Percentiles rank a stretch among this genome's conserved stretches.
These are phyloP conservation scores for Cordyceps fumosorosea DNA, from an alignment of 2,329 filamentous ascomycete species.

Conservation along the genomic window DNA sequence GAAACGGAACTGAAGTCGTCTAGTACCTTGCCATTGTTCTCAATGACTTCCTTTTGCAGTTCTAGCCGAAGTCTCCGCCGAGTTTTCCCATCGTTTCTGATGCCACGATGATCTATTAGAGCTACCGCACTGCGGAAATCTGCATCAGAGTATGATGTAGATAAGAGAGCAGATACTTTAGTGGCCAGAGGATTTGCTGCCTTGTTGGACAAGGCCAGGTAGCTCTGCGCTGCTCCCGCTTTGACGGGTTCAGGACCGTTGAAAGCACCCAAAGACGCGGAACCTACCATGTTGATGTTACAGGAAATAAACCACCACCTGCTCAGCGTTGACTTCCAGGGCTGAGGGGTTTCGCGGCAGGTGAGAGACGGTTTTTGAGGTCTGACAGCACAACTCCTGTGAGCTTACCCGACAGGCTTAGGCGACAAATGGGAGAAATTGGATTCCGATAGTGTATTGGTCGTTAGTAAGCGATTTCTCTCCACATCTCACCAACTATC, in stretches of 20 bases:
- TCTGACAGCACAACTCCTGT: background rate
- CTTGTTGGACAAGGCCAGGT: slow-evolving; percentile 23
- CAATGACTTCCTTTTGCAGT: slow-evolving; percentile 85
- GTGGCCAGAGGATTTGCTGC: slow-evolving; percentile 63
- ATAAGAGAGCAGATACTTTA: slow-evolving; percentile 78
- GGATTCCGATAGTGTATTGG: too few species aligned
- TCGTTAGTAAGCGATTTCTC: too few species aligned
- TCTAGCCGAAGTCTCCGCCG: slow-evolving; percentile 74
- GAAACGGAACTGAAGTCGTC: slow-evolving; percentile 83
- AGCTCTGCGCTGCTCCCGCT: background rate
- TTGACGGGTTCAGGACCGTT: background rate
- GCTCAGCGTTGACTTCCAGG: background rate
- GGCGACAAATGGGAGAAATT: too few species aligned
- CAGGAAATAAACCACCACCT: background rate
- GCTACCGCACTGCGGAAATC: slow-evolving; percentile 82
- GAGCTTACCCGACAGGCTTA: too few species aligned
- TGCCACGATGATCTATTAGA: slow-evolving; percentile 64
- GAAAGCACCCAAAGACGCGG: background rate
- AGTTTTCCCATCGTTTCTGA: slow-evolving; percentile 70
- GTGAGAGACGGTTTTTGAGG: background rate
- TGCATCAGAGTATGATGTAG: slow-evolving; percentile 84
- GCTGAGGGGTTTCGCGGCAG: background rate
- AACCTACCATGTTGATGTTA: background rate
- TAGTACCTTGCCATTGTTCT: slow-evolving; percentile 85
- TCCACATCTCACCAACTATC: too few species aligned